These are phyloP conservation scores for Myxozyma geophila DNA, from an alignment of 805 yeast genomes.

Conservation along the genomic window DNA sequence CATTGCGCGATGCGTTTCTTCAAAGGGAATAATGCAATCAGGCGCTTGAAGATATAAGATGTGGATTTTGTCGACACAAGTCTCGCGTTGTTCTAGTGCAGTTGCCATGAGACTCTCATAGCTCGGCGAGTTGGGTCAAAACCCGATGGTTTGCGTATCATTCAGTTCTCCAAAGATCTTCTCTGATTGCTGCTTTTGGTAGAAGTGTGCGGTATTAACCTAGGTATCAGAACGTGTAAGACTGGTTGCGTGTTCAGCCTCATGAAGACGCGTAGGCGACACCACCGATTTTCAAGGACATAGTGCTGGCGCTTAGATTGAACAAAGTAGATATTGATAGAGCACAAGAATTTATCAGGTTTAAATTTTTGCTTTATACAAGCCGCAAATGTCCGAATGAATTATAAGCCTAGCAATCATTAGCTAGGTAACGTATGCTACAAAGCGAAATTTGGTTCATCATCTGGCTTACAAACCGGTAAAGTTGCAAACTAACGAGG, in stretches of 20 bases:
- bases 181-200: slow-evolving; percentile 2
- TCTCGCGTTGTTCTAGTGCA: neutral
- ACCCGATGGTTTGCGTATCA: slow-evolving; percentile 1
- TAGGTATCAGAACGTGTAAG: slow-evolving; percentile 8
- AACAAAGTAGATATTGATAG: no score
- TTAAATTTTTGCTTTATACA: no score
- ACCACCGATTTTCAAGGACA: neutral
- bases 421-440: no score
- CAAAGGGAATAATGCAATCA: slow-evolving; percentile 38
- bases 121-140: neutral
- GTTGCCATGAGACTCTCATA: slow-evolving; percentile 4
- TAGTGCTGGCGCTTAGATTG: neutral
- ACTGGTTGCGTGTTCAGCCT: slow-evolving; percentile 4
- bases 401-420: no score
- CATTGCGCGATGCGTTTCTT: slow-evolving; percentile 39
- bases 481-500: no score
- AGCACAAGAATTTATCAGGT: no score
- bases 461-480: no score
- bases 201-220: slow-evolving; percentile 6
- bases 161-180: neutral
- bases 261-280: neutral
- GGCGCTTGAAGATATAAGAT: slow-evolving; percentile 33
- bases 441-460: no score
- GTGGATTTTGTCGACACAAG: slow-evolving; percentile 7
- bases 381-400: no score